These are phyloP conservation scores for Theileria annulata DNA, from an alignment of 169 alveolate genomes.

Conservation along the genomic window DNA sequence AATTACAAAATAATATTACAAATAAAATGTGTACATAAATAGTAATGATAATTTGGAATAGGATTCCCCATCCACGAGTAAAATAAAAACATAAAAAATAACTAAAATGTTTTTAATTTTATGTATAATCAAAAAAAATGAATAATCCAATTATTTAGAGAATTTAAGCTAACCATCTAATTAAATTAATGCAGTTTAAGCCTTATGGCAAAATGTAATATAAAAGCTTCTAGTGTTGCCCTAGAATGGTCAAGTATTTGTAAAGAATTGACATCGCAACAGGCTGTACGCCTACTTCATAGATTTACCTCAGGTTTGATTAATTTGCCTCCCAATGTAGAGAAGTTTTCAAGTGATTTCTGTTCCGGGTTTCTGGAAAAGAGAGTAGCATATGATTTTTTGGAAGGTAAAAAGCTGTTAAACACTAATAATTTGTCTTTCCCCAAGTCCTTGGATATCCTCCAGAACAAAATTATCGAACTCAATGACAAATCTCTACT, in stretches of 20 bases:
- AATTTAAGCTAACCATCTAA: neutral
- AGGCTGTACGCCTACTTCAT: slow-evolving; percentile 27
- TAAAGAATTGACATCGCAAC: slow-evolving; percentile 6
- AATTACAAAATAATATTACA: slow-evolving; percentile 3
- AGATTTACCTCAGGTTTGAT: slow-evolving; percentile 32
- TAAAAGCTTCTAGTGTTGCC: neutral
- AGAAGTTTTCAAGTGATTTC: slow-evolving; percentile 4
- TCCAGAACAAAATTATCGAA: slow-evolving; percentile 22
- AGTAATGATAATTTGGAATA: neutral
- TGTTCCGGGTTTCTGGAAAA: slow-evolving; percentile 30
- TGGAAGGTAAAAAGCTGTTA: neutral
- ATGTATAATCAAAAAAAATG: neutral
- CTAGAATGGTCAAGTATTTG: slow-evolving; percentile 14
- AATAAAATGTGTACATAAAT: slow-evolving; percentile 1
- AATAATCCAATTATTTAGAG: neutral
- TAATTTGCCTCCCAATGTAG: slow-evolving; percentile 4
- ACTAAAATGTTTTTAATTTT: neutral
- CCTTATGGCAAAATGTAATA: neutral
- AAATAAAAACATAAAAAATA: neutral
- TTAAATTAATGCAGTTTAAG: neutral
- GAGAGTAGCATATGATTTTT: slow-evolving; percentile 25
- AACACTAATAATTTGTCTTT: slow-evolving; percentile 14
- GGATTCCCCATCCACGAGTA: neutral
- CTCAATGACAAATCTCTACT: slow-evolving; percentile 21
- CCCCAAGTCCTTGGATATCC: slow-evolving; percentile 4